Base-by-base conservation (phyloP, 1,284 basidiomycete species). In the Cryptococcus maquisensis region DNA sequence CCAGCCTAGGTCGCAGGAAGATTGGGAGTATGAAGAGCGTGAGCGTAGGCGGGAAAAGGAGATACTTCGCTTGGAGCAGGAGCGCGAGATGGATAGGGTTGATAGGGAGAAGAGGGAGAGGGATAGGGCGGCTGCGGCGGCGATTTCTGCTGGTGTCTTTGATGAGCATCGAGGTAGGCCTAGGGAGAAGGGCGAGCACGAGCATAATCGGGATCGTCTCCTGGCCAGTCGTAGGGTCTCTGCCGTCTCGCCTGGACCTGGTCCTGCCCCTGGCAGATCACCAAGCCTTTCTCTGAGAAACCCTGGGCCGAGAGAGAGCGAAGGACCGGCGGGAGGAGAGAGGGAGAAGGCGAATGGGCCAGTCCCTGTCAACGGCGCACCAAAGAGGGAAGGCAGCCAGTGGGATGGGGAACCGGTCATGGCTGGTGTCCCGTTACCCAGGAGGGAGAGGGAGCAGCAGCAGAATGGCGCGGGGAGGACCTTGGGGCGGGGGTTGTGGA, bases 1-100 rank as follows among this genome's bases (percentile, higher is more conserved):
- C 12, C 23, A 32, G 23, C 20, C 49, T 35, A 49, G 39, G 13
- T 57, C 59, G 36, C 42, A 49, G 3, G 68, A 72, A 9, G 72
- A 74, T 47, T 68, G 66, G 66, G 73, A 74, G 47, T 73, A 64
- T 49, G 71, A 72, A 46, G 73, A 74, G 57, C 62, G 73, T 18
- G 70, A 73, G 49, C 55, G 71, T 15, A 49, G 55, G 16, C 60
- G 72, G 15, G 60, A 65, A 37, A 65, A 62, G 51, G 70, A 73
- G 55, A 70, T 74, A 40, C 63, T 67, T 50, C 56, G 70, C 8
- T 38, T 74, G 0, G 67, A 74, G 52, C 69, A 69, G 38, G 71
- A 74, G 50, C 44, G 67, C 10, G 65, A 68, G 51, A 61, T 64
- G 24, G 72, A 74, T 55, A 54, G 67, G 12, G 52, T 56, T 5